These are phyloP conservation scores for Papilionanthe hybrid DNA, from an alignment of 116 monocot genomes.

Conservation along the genomic window DNA sequence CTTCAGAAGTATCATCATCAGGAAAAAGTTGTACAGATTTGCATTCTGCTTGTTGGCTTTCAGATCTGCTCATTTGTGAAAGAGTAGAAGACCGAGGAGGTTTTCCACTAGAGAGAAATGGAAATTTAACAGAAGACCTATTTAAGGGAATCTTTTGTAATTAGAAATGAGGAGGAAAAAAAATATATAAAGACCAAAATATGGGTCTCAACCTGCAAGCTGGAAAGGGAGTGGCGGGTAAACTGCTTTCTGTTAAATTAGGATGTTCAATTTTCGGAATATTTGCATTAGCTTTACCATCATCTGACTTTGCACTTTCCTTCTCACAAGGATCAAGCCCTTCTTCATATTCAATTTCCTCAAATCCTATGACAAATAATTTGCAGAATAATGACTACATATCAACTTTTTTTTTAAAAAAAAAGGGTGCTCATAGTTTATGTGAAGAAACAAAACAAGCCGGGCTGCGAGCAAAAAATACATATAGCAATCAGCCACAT, in stretches of 20 bases:
- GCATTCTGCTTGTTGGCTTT: slow-evolving; percentile 8
- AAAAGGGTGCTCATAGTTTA: not conserved
- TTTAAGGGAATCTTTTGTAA: slow-evolving; percentile 2
- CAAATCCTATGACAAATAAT: slow-evolving; percentile 14
- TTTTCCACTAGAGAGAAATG: slow-evolving; percentile 47
- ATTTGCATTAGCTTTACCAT: slow-evolving; percentile 26
- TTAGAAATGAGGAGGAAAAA: not conserved
- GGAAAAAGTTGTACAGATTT: slow-evolving; percentile 4
- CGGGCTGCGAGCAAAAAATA: not conserved
- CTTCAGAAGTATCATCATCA: slow-evolving; percentile 52
- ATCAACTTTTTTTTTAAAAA: not conserved
- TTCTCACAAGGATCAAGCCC: slow-evolving; percentile 27
- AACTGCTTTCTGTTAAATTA: slow-evolving; percentile 19
- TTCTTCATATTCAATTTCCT: slow-evolving; percentile 49
- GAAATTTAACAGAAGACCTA: slow-evolving; percentile 34
- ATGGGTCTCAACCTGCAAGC: slow-evolving; percentile 44
- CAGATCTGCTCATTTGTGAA: slow-evolving; percentile 18
- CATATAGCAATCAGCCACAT: not conserved
- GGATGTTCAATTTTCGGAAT: slow-evolving; percentile 20
- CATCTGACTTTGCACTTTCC: slow-evolving; percentile 32
- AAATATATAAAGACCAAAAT: not conserved
- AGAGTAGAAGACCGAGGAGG: slow-evolving; percentile 46
- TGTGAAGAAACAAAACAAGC: not conserved
- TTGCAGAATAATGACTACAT: not conserved
- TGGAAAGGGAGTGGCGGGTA: slow-evolving; percentile 42